Percentiles rank a stretch among this genome's conserved stretches.
Conservation (phyloP, 2,329 filamentous ascomycete species). For the Rosellinia necatrix region DNA sequence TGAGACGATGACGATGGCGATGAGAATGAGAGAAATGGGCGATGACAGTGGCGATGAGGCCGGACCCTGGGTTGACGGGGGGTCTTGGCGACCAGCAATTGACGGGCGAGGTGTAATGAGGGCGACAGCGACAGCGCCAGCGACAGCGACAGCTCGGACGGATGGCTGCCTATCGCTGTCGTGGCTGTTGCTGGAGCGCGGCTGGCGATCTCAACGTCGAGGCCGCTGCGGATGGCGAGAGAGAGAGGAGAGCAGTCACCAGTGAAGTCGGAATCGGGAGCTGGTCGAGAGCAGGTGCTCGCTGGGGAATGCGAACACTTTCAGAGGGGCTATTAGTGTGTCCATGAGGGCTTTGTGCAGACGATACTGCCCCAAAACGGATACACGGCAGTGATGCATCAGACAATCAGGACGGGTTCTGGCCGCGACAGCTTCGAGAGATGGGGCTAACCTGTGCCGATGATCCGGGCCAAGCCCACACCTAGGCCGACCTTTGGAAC, state of each 20-base stretch:
- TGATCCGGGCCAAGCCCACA: constrained; percentile 26
- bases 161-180: neutral
- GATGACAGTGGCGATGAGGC: too few species aligned
- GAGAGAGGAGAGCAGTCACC: neutral
- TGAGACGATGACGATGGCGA: neutral
- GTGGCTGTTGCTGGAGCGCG: neutral
- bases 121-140: neutral
- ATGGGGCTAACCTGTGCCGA: constrained; percentile 28
- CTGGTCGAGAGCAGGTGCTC: constrained; percentile 19
- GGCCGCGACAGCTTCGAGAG: constrained; percentile 25
- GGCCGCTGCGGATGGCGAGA: constrained; percentile 5
- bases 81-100: too few species aligned
- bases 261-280: neutral
- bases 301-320: constrained; percentile 15
- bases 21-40: too few species aligned
- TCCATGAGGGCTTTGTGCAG: constrained; percentile 30
- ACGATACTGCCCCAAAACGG: constrained; percentile 28
- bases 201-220: neutral
- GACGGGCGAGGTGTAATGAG: neutral
- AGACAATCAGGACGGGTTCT: constrained; percentile 23
- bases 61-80: too few species aligned
- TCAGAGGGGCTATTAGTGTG: constrained; percentile 21
- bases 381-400: constrained; percentile 30
- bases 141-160: neutral
- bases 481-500: constrained; percentile 14